phyloP scores from a whole-genome alignment of 495 filamentous ascomycete species.

The Aspergillus haitiensis region DNA sequence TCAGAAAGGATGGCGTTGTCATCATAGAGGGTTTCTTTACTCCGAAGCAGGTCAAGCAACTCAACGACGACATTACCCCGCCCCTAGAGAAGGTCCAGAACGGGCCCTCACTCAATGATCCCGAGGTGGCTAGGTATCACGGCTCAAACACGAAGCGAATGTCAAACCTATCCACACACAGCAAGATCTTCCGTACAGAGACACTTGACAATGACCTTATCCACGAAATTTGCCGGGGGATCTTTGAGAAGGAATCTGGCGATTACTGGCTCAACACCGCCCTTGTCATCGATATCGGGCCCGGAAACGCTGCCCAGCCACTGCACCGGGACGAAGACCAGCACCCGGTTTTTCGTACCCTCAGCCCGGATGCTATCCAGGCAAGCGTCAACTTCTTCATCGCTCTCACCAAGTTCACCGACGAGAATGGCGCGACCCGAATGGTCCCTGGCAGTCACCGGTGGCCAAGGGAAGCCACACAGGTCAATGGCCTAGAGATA shows the following conservation, averaged over 20 bases:
- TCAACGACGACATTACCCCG: too few species aligned
- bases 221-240: too few species aligned
- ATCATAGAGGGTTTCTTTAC: too few species aligned
- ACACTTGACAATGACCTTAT: too few species aligned
- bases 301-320: not conserved
- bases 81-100: too few species aligned
- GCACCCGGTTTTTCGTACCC: not conserved
- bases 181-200: too few species aligned
- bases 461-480: not conserved
- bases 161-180: too few species aligned
- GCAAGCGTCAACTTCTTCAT: not conserved
- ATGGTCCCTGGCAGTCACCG: not conserved
- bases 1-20: too few species aligned
- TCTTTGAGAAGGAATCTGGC: not conserved
- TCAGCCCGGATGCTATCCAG: not conserved
- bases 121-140: too few species aligned
- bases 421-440: slow-evolving; percentile 1
- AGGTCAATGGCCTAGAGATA: not conserved
- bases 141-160: too few species aligned
- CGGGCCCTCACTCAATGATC: too few species aligned
- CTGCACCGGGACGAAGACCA: slow-evolving; percentile 5
- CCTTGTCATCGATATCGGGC: not conserved
- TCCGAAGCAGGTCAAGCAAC: too few species aligned
- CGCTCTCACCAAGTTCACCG: slow-evolving; percentile 1
- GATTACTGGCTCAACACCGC: slow-evolving; percentile 1